Percentiles rank a stretch among this genome's conserved stretches.
These are phyloP conservation scores for Colletotrichum salicis DNA, from an alignment of 2,329 filamentous ascomycete genomes.

Conservation along the genomic window DNA sequence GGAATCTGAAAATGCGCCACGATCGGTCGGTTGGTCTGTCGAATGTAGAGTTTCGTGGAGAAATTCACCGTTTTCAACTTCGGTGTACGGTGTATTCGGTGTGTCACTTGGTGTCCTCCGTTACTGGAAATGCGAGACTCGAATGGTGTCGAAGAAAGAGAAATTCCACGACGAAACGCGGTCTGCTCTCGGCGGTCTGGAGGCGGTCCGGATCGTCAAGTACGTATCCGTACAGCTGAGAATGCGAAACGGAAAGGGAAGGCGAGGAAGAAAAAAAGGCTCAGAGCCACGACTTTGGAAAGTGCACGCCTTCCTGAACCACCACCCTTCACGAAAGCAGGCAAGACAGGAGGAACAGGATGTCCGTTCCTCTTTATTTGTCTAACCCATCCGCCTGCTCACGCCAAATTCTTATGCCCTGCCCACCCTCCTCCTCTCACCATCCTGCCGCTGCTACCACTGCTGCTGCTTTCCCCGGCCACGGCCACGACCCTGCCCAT, in stretches of 20 bases:
- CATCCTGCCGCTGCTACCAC: not conserved
- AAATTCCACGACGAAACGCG: not conserved
- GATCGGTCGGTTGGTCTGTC: not conserved
- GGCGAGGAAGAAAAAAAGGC: not conserved
- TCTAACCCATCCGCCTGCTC: conserved; percentile 6
- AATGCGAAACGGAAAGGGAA: not conserved
- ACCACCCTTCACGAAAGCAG: conserved; percentile 1
- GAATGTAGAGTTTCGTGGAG: not conserved
- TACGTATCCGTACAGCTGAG: not conserved
- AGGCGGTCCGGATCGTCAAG: not conserved
- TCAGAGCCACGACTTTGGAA: not conserved
- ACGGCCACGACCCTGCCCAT: not conserved
- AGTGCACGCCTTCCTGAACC: not conserved
- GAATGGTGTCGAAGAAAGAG: not conserved
- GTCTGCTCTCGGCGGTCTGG: not conserved
- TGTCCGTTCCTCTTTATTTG: conserved; percentile 27
- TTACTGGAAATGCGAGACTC: not conserved
- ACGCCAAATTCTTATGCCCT: conserved; percentile 6
- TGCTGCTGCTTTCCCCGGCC: not conserved
- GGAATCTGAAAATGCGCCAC: not conserved
- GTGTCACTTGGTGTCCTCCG: not conserved
- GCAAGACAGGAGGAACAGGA: conserved; percentile 5
- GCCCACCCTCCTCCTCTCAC: conserved; percentile 15
- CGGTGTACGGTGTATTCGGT: not conserved
- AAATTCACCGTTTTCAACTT: not conserved